Evolutionary conservation across 148 eudicot species (phyloP).

Genomic region (Arbutus unedo): DNA sequence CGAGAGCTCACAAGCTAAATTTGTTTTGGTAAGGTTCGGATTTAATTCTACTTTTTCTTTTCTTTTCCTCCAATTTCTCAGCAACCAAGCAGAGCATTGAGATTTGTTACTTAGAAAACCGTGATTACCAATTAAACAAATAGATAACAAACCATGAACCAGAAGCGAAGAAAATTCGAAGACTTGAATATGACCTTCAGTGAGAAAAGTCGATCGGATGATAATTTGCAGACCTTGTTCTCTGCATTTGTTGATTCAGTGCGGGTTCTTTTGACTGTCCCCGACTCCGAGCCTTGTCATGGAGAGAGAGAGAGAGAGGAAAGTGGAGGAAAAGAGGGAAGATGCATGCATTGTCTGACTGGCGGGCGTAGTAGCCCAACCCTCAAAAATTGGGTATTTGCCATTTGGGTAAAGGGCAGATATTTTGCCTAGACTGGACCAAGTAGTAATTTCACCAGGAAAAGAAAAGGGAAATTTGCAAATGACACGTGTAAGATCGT

Average conservation of each 20-base stretch:
- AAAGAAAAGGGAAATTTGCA: too few species aligned
- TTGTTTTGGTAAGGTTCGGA: not conserved
- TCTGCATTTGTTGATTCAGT: slow-evolving; percentile 6
- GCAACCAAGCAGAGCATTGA: not conserved
- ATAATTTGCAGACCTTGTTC: not conserved
- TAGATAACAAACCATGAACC: not conserved
- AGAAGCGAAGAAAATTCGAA: not conserved
- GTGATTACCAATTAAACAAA: not conserved
- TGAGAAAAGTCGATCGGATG: not conserved
- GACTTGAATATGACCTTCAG: not conserved
- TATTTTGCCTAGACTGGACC: too few species aligned
- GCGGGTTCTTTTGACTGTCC: not conserved
- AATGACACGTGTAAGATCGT: too few species aligned
- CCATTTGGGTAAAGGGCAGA: too few species aligned
- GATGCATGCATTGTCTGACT: not conserved
- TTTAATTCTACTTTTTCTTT: not conserved
- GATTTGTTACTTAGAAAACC: not conserved
- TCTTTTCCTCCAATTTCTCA: not conserved
- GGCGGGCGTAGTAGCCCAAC: not conserved
- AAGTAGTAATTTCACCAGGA: too few species aligned
- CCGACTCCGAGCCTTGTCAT: not conserved
- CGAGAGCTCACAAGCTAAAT: not conserved
- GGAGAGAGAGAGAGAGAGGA: slow-evolving; percentile 7
- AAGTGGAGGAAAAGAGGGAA: not conserved
- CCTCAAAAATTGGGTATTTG: not conserved